Conservation (phyloP, 352 stramenopile species). For the Peronospora belbahrii region DNA sequence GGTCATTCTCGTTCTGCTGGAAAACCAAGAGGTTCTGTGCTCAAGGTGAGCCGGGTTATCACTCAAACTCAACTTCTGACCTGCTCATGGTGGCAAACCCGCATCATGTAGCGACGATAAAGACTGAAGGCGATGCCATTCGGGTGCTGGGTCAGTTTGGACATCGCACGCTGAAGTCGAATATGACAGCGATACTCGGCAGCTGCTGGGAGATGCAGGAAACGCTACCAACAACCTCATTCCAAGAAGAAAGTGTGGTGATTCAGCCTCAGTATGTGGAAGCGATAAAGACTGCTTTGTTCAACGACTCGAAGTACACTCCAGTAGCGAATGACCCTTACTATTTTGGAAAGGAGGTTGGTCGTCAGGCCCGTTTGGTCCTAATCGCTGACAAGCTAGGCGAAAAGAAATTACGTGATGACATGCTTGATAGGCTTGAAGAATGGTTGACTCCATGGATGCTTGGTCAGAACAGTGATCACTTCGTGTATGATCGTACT, state of each 20-base stretch:
- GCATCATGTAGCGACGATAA: conserved; percentile 57
- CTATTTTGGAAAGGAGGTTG: conserved; percentile 85
- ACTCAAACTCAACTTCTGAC: conserved; percentile 13
- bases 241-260: conserved; percentile 27
- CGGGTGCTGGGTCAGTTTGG: conserved; percentile 42
- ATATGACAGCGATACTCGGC: conserved; percentile 66
- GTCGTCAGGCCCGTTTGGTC: conserved; percentile 57
- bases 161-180: conserved; percentile 72
- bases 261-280: conserved; percentile 32
- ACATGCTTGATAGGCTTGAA: conserved; percentile 56
- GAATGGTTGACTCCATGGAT: conserved; percentile 74
- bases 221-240: conserved; percentile 40
- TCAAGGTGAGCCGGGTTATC: conserved; percentile 15
- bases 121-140: conserved; percentile 20
- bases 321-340: conserved; percentile 65
- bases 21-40: conserved; percentile 37
- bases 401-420: conserved; percentile 38
- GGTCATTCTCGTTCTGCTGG: conserved; percentile 54
- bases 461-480: conserved; percentile 59
- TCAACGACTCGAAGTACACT: conserved; percentile 63
- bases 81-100: conserved; percentile 71
- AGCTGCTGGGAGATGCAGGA: conserved; percentile 58
- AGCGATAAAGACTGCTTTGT: conserved; percentile 45
- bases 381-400: conserved; percentile 77
- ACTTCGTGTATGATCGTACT: conserved; percentile 90